These are phyloP conservation scores for Globisporangium echinulatum DNA, from an alignment of 352 stramenopile species.

Conservation along the genomic window DNA sequence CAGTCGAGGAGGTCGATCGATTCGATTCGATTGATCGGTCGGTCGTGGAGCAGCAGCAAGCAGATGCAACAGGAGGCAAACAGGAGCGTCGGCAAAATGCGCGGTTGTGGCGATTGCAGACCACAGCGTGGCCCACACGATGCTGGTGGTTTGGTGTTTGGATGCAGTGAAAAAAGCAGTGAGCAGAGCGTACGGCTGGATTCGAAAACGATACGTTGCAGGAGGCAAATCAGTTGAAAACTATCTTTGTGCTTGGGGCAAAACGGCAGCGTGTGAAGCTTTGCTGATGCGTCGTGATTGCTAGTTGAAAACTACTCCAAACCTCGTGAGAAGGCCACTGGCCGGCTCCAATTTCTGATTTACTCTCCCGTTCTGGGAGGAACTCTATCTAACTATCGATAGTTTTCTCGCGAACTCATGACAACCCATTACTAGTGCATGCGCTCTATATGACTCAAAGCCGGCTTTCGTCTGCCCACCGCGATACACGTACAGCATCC, in stretches of 20 bases:
- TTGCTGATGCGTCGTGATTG: conserved; percentile 92
- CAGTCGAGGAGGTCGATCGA: neutral
- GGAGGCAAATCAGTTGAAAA: rapidly evolving
- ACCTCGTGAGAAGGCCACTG: conserved; percentile 85
- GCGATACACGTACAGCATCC: too few relatives aligned
- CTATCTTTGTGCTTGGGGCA: conserved; percentile 91
- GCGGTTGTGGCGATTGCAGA: neutral
- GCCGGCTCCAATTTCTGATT: conserved; percentile 90
- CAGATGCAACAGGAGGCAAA: neutral
- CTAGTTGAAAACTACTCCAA: conserved; percentile 95
- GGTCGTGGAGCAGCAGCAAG: too few relatives aligned
- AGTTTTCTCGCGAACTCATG: too few relatives aligned
- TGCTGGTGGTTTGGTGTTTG: conserved; percentile 1
- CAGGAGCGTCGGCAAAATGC: neutral
- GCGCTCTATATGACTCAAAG: too few relatives aligned
- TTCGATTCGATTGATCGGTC: too few relatives aligned
- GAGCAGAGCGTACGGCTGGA: neutral
- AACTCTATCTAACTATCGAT: conserved; percentile 1
- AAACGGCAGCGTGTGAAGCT: conserved; percentile 92
- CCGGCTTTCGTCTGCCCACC: too few relatives aligned
- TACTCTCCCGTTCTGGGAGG: conserved; percentile 63
- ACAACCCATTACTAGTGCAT: too few relatives aligned
- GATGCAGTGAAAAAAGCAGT: neutral
- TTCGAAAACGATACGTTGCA: rapidly evolving
- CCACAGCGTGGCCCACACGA: neutral